Evolutionary conservation across 345 rosid species (phyloP).

Genomic region (Lenwebbia sp.): DNA sequence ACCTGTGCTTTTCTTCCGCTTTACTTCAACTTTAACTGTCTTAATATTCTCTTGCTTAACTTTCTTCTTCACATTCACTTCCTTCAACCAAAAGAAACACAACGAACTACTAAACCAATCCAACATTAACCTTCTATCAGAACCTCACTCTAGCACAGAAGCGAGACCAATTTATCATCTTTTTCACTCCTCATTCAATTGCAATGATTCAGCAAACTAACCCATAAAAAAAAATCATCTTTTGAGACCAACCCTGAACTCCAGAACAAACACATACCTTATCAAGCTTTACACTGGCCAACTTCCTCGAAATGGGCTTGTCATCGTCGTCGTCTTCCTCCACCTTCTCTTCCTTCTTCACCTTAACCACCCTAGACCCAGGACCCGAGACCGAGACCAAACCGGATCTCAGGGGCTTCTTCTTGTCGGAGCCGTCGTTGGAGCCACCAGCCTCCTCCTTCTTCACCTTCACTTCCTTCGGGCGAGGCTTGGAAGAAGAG

Average conservation of each 20-base stretch:
- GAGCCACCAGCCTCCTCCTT: constrained; percentile 24
- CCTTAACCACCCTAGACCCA: neutral
- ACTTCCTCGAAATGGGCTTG: constrained; percentile 34
- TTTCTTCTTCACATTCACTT: constrained; percentile 35
- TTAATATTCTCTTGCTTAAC: constrained; percentile 13
- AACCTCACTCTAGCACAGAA: neutral
- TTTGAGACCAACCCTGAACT: neutral
- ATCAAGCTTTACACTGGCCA: constrained; percentile 20
- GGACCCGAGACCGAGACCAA: neutral
- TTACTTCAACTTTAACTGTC: neutral
- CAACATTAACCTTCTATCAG: neutral
- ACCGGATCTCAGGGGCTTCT: neutral
- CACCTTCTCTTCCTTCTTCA: constrained; percentile 6
- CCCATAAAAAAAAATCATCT: neutral
- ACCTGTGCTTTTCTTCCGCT: neutral
- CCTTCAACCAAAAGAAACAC: constrained; percentile 18
- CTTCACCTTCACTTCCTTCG: constrained; percentile 19
- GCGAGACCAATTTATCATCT: neutral
- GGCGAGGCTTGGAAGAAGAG: constrained; percentile 18
- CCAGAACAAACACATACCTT: constrained; percentile 23
- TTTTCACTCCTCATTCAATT: neutral
- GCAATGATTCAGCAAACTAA: neutral
- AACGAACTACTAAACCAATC: neutral
- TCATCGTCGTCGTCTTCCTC: constrained; percentile 10
- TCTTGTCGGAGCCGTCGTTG: neutral